Base-by-base conservation (phyloP, 148 eudicot species). In the Rhododendron simsii region DNA sequence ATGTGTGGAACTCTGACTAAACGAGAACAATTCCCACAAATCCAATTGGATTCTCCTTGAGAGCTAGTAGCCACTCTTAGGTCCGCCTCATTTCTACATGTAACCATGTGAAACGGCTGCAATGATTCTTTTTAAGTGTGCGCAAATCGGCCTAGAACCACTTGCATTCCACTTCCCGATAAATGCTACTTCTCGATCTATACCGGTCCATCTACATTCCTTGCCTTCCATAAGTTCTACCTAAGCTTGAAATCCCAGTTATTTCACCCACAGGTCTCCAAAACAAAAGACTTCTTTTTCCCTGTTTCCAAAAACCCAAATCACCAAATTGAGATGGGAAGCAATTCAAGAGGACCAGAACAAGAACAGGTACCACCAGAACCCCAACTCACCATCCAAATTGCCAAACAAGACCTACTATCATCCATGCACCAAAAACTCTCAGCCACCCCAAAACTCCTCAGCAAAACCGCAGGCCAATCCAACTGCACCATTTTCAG, bases 401-500 rank as follows among this genome's bases (percentile, higher is more conserved):
- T 41, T 5, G 44, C 44, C 44, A 41, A 41, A 41, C 88, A 55
- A 76, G 86, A 86, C 10, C 81, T 90, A 13, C 21, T 91, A 35
- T 55, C 47, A 0, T 48, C 67, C n/a, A 89, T 91, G 92, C 86
- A 87, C 16, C 87, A 83, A 21, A 87, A 86, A 73, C 81, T 91
- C 74, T 71, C 86, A 21, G 84, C 81, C 39, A 18, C 84, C 5
- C 99, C 99, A 4, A 51, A 81, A 26, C 87, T 96, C 76, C 92
- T 95, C 18, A 89, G 92, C 89, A 89, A 81, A 33, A 75, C 94
- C 0, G 95, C 96, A 3, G 99, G 99, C 12, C 85, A 90, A 33
- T 75, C 84, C 79, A 87, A 92, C 9, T 96, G 99, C 88, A 93
- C 91, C 75, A 96, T 94, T 65, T 96, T 92, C 91, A 87, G 87